Evolutionary conservation across 2,329 filamentous ascomycete species (phyloP).

Genomic region (Ampelomyces quisqualis): DNA sequence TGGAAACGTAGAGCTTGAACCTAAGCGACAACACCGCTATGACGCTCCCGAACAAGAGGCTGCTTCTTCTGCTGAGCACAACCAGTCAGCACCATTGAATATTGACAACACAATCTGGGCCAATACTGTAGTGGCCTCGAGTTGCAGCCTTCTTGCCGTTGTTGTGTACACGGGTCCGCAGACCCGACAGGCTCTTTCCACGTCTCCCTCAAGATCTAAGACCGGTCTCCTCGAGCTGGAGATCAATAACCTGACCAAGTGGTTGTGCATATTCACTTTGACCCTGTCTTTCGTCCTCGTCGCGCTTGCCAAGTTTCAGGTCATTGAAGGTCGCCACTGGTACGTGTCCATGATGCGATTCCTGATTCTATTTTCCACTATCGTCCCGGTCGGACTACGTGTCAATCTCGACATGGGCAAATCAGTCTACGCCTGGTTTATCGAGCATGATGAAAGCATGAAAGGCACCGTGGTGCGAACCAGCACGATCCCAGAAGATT

Average conservation of each 20-base stretch:
- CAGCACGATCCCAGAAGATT: constrained; percentile 94
- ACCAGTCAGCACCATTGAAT: constrained; percentile 69
- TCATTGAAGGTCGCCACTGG: constrained; percentile 69
- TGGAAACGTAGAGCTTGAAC: constrained; percentile 77
- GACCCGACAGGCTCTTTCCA: constrained; percentile 90
- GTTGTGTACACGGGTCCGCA: constrained; percentile 94
- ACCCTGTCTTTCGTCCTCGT: constrained; percentile 85
- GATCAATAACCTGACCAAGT: constrained; percentile 96
- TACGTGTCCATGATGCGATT: constrained; percentile 99
- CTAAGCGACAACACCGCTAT: constrained; percentile 54
- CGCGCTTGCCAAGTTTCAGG: constrained; percentile 76
- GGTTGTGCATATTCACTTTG: constrained; percentile 84
- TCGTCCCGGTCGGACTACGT: constrained; percentile 93
- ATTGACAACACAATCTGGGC: constrained; percentile 99
- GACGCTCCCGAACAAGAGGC: constrained; percentile 42
- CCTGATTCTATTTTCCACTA: constrained; percentile 96
- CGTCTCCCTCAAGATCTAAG: constrained; percentile 87
- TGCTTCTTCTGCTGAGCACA: constrained; percentile 13
- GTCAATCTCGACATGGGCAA: constrained; percentile 98
- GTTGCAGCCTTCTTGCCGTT: constrained; percentile 81
- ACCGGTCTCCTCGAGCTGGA: constrained; percentile 91
- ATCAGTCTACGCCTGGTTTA: constrained; percentile 92
- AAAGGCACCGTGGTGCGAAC: constrained; percentile 90
- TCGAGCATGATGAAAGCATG: constrained; percentile 87
- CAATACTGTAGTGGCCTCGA: constrained; percentile 94